These are phyloP conservation scores for Nissolia schottii DNA, from an alignment of 306 rosid species.

Conservation along the genomic window DNA sequence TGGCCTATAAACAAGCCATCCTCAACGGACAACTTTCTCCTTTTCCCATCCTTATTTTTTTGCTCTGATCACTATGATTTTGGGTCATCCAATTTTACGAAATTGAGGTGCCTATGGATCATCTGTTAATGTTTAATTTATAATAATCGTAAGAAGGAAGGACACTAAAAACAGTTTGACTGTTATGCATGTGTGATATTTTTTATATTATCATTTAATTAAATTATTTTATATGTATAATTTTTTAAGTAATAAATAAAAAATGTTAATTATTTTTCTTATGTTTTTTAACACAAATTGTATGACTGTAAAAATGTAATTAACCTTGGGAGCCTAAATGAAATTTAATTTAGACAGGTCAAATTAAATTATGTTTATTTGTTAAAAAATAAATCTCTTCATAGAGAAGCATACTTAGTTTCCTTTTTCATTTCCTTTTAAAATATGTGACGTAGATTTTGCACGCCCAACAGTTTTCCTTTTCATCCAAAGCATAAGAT, in stretches of 20 bases:
- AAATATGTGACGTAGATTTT: neutral
- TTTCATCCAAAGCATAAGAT: neutral
- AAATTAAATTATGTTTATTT: too few relatives aligned
- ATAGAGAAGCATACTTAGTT: neutral
- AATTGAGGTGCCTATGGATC: neutral
- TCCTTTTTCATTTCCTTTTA: neutral
- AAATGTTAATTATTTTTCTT: too few relatives aligned
- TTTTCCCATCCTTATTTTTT: neutral
- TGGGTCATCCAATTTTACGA: neutral
- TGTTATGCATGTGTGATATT: too few relatives aligned
- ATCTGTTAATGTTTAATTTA: too few relatives aligned
- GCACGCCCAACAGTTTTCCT: neutral
- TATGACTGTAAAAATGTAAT: too few relatives aligned
- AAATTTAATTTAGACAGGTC: neutral
- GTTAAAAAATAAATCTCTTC: neutral
- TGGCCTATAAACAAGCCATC: neutral
- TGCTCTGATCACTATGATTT: neutral
- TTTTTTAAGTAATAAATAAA: too few relatives aligned
- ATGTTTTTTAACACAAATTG: too few relatives aligned
- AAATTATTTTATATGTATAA: too few relatives aligned
- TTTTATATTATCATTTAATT: too few relatives aligned
- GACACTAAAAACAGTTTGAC: too few relatives aligned
- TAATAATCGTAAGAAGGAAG: too few relatives aligned
- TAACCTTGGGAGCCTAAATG: too few relatives aligned
- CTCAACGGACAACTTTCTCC: neutral